Evolutionary conservation across 129 eudicot species (phyloP).

Genomic region (Pittosporum tobira): DNA sequence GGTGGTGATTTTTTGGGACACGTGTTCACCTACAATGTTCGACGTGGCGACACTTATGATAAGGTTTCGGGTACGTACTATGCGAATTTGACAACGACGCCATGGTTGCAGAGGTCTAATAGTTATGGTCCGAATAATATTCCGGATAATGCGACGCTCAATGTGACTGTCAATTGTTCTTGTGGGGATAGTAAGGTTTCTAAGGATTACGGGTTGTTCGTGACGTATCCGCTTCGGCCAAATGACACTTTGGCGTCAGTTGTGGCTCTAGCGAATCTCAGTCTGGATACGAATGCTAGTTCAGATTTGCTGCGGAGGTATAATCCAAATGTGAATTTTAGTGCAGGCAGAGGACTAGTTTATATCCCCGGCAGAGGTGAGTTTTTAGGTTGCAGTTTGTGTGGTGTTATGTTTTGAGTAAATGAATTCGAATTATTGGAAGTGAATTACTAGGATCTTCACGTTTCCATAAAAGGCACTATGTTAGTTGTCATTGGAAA

Average conservation of each 20-base stretch:
- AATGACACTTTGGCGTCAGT: slow-evolving; percentile 39
- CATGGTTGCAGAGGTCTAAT: slow-evolving; percentile 51
- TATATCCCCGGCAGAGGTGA: slow-evolving; percentile 64
- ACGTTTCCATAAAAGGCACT: too few relatives aligned
- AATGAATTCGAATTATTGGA: too few relatives aligned
- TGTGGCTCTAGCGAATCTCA: slow-evolving; percentile 7
- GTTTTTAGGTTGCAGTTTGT: background rate
- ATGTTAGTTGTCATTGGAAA: too few relatives aligned
- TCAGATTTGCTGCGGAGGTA: slow-evolving; percentile 38
- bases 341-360: slow-evolving; percentile 38
- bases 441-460: too few relatives aligned
- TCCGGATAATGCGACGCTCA: slow-evolving; percentile 36
- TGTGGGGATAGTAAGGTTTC: slow-evolving; percentile 59
- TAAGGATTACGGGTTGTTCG: slow-evolving; percentile 50
- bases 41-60: slow-evolving; percentile 41
- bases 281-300: too few relatives aligned
- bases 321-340: slow-evolving; percentile 47
- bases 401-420: too few relatives aligned
- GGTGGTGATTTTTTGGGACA: slow-evolving; percentile 67
- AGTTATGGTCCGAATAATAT: slow-evolving; percentile 29
- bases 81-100: slow-evolving; percentile 48
- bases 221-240: slow-evolving; percentile 48
- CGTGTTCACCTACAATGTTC: slow-evolving; percentile 38
- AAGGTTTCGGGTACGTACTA: slow-evolving; percentile 37
- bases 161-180: slow-evolving; percentile 72